Conservation (phyloP, 2,329 filamentous ascomycete species). For the Aspergillus novofumigatus region DNA sequence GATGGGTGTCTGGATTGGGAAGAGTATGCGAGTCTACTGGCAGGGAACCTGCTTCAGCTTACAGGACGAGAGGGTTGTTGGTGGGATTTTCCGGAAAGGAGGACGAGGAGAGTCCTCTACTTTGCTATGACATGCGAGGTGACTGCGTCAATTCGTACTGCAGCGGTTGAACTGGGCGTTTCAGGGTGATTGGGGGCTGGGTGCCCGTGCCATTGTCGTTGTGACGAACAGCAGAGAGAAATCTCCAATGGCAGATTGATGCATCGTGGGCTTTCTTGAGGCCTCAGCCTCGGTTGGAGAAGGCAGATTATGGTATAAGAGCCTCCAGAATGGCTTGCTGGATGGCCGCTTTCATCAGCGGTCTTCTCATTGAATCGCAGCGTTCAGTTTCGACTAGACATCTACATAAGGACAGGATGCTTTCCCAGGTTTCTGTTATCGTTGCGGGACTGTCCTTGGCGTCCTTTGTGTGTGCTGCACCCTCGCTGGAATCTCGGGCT, state of each 20-base stretch:
- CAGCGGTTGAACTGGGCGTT: not conserved
- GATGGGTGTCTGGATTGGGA: not conserved
- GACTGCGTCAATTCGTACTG: not conserved
- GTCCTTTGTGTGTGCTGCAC: not conserved
- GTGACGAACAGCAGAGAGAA: not conserved
- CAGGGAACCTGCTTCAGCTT: not conserved
- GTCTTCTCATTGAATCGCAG: not conserved
- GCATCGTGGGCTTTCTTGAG: not conserved
- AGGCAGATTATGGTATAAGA: not conserved
- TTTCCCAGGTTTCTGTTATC: not conserved
- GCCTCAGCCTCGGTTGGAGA: not conserved
- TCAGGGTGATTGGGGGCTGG: not conserved
- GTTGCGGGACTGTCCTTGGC: not conserved
- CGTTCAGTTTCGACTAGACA: not conserved
- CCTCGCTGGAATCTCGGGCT: not conserved
- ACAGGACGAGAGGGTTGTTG: not conserved
- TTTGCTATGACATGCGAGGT: not conserved
- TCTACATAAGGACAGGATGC: not conserved
- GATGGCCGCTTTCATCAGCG: not conserved
- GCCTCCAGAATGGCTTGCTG: not conserved
- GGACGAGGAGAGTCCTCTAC: not conserved
- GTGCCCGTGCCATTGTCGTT: not conserved
- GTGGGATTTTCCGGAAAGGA: not conserved
- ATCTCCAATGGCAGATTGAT: not conserved
- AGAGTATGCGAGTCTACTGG: not conserved